Evolutionary conservation across 179 eudicot species (phyloP).

Genomic region (Beta corolliflora): DNA sequence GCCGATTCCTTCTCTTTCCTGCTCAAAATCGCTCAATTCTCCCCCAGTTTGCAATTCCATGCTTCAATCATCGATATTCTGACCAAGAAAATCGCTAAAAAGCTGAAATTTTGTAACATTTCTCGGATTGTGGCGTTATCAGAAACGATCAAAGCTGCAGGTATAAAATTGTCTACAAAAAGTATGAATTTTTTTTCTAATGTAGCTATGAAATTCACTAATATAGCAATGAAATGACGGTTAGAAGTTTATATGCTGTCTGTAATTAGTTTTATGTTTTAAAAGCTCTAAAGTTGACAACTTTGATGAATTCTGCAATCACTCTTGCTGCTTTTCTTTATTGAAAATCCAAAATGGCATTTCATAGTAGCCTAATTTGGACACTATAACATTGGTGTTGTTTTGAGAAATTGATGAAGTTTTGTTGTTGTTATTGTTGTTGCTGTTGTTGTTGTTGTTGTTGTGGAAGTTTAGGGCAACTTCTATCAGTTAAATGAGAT

Average conservation of each 20-base stretch:
- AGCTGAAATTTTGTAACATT: neutral
- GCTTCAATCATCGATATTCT: no score
- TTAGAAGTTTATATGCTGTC: neutral
- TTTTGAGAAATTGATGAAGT: neutral
- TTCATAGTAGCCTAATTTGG: neutral
- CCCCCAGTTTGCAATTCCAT: neutral
- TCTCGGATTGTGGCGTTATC: neutral
- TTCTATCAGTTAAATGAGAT: neutral
- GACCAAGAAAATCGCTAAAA: neutral
- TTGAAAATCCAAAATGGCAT: neutral
- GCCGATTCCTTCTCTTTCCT: conserved; percentile 16
- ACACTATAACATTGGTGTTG: neutral
- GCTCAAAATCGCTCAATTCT: neutral
- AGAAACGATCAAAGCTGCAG: neutral
- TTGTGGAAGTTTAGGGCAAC: neutral
- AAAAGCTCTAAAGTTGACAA: no score
- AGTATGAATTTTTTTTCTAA: neutral
- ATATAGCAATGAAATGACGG: neutral
- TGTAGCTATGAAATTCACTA: neutral
- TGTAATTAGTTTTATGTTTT: no score
- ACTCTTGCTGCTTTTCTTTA: no score
- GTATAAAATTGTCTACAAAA: neutral
- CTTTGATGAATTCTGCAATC: no score
- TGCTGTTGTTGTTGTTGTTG: neutral
- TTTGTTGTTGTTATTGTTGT: no score